A percentile compares a stretch with the other conserved stretches of the same genome.
Conservation (phyloP, 768 basidiomycete genomes). For the Galerina sulciceps region DNA sequence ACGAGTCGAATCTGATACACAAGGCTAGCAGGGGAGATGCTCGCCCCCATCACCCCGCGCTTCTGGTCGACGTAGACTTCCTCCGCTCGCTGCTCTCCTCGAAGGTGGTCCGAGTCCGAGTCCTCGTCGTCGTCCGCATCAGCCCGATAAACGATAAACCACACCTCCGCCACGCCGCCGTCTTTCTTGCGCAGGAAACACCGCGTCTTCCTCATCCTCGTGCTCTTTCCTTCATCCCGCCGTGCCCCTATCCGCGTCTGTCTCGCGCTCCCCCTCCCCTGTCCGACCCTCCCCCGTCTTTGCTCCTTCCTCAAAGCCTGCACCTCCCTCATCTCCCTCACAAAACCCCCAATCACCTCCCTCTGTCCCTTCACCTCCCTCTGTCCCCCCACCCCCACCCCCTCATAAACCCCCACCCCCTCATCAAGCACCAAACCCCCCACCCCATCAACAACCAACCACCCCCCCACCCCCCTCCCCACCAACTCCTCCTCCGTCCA, state of each 20-base stretch:
- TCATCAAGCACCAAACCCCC: slow-evolving; percentile 38
- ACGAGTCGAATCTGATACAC: slow-evolving; percentile 41
- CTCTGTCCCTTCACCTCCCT: slow-evolving; percentile 16
- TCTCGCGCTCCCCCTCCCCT: no score
- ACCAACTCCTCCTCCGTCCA: slow-evolving; percentile 58
- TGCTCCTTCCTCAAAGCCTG: slow-evolving; percentile 9
- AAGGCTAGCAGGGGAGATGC: slow-evolving; percentile 37
- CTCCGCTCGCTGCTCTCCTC: background rate
- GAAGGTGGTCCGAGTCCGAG: no score
- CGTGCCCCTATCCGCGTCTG: background rate
- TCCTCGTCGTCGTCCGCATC: slow-evolving; percentile 28
- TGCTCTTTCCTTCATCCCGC: slow-evolving; percentile 5
- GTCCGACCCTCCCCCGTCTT: background rate
- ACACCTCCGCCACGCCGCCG: slow-evolving; percentile 24
- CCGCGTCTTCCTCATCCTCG: slow-evolving; percentile 27
- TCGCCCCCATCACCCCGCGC: slow-evolving; percentile 15
- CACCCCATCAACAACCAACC: slow-evolving; percentile 54
- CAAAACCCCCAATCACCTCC: slow-evolving; percentile 29
- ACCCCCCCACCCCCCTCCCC: slow-evolving; percentile 50
- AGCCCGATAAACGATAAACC: slow-evolving; percentile 31
- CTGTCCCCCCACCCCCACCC: slow-evolving; percentile 26
- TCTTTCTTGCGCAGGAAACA: slow-evolving; percentile 47
- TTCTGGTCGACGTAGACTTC: slow-evolving; percentile 16
- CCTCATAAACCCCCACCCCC: slow-evolving; percentile 14
- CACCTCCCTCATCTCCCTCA: slow-evolving; percentile 15